Percentiles rank a stretch among this genome's conserved stretches.
Evolutionary conservation across 2,329 filamentous ascomycete species (phyloP).

Genomic region (Fusarium sp.): DNA sequence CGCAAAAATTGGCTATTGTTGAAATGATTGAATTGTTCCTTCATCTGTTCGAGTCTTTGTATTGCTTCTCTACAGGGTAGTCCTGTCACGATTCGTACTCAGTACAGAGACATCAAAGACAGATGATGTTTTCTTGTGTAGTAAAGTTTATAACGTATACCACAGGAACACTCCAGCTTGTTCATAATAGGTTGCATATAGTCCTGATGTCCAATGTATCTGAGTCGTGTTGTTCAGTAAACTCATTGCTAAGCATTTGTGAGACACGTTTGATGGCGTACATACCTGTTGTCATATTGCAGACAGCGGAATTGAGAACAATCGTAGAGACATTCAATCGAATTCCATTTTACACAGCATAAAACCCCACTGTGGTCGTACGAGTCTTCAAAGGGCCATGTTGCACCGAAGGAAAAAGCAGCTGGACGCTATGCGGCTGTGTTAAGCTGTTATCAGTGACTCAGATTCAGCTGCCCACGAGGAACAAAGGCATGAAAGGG

Average conservation of each 20-base stretch:
- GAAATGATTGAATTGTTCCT: neutral
- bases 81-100: neutral
- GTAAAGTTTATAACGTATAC: neutral
- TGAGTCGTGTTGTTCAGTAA: neutral
- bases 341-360: neutral
- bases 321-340: neutral
- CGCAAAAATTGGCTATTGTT: neutral
- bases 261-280: neutral
- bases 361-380: neutral
- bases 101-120: neutral
- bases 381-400: neutral
- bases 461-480: neutral
- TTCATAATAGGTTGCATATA: neutral
- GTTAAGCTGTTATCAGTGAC: neutral
- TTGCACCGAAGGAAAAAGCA: too few relatives aligned
- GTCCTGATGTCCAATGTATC: neutral
- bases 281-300: too few relatives aligned
- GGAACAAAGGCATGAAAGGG: neutral
- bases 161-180: neutral
- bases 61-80: conserved; percentile 2
- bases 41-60: neutral
- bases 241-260: neutral
- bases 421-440: neutral
- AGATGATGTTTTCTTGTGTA: neutral
- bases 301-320: neutral